These are phyloP conservation scores for Colletotrichum limetticola DNA, from an alignment of 2,329 filamentous ascomycete genomes.

Conservation along the genomic window DNA sequence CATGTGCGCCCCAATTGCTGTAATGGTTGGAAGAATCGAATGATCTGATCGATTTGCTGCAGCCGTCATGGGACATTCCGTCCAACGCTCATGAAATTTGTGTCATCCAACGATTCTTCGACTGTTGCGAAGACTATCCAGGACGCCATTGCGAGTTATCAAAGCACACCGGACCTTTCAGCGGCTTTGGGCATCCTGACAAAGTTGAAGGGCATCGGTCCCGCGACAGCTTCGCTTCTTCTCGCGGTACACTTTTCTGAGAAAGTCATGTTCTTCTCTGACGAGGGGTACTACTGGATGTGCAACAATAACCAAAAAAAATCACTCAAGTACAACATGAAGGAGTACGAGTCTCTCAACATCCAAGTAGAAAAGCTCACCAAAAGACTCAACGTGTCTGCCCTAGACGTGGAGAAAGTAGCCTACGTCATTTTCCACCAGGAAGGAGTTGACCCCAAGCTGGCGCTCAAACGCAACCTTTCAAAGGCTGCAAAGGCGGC, in stretches of 20 bases:
- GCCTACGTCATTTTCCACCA: constrained; percentile 74
- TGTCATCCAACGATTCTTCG: constrained; percentile 68
- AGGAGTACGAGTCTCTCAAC: constrained; percentile 73
- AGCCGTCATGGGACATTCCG: constrained; percentile 72
- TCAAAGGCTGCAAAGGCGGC: background rate
- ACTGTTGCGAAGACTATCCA: constrained; percentile 59
- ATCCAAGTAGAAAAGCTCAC: constrained; percentile 53
- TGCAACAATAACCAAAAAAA: constrained; percentile 62
- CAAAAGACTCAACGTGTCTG: constrained; percentile 62
- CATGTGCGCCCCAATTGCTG: background rate
- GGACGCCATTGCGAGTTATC: constrained; percentile 61
- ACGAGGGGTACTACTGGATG: constrained; percentile 82
- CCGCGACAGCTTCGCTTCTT: constrained; percentile 81
- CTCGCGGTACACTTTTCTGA: constrained; percentile 72
- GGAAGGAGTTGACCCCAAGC: constrained; percentile 1
- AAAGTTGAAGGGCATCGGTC: constrained; percentile 78
- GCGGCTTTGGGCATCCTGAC: constrained; percentile 64
- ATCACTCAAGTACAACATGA: constrained; percentile 74
- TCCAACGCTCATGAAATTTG: constrained; percentile 68
- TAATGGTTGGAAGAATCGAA: background rate
- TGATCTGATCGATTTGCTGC: background rate
- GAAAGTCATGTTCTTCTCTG: constrained; percentile 78
- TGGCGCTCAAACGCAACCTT: background rate
- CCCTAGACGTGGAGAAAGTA: constrained; percentile 75
- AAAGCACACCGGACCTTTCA: constrained; percentile 45